Evolutionary conservation across 1,284 basidiomycete species (phyloP).

Genomic region (Waitea zeae): DNA sequence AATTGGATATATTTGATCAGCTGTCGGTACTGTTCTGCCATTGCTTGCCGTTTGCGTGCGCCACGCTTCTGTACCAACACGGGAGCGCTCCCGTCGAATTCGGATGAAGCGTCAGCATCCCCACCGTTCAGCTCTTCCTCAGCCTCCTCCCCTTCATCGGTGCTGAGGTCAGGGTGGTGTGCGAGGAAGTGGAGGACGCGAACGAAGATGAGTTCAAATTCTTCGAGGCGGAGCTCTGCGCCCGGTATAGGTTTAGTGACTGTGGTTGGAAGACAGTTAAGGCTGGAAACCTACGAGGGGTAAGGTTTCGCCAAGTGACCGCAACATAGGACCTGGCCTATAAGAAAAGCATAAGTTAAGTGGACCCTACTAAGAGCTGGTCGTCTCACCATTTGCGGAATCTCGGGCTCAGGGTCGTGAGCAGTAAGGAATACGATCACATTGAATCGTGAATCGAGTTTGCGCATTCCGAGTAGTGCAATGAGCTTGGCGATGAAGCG

Average conservation of each 20-base stretch:
- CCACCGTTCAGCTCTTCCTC: constrained; percentile 32
- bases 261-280: neutral
- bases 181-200: constrained; percentile 78
- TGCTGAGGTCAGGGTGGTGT: constrained; percentile 84
- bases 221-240: constrained; percentile 39
- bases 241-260: constrained; percentile 1
- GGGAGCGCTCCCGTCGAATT: neutral
- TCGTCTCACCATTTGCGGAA: constrained; percentile 35
- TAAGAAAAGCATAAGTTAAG: neutral
- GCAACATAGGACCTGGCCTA: constrained; percentile 45
- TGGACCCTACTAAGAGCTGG: neutral
- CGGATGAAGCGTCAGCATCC: neutral
- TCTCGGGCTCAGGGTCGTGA: constrained; percentile 80
- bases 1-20: constrained; percentile 55
- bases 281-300: constrained; percentile 21
- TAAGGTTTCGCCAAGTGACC: constrained; percentile 25
- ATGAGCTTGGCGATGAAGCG: constrained; percentile 66
- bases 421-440: constrained; percentile 78
- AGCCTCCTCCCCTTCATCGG: constrained; percentile 40
- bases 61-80: neutral
- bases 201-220: constrained; percentile 73
- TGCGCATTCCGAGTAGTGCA: constrained; percentile 36
- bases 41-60: too few relatives aligned
- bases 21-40: too few relatives aligned
- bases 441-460: constrained; percentile 61